phyloP scores from a whole-genome alignment of 2,329 filamentous ascomycete species.

The Zasmidium angulare region DNA sequence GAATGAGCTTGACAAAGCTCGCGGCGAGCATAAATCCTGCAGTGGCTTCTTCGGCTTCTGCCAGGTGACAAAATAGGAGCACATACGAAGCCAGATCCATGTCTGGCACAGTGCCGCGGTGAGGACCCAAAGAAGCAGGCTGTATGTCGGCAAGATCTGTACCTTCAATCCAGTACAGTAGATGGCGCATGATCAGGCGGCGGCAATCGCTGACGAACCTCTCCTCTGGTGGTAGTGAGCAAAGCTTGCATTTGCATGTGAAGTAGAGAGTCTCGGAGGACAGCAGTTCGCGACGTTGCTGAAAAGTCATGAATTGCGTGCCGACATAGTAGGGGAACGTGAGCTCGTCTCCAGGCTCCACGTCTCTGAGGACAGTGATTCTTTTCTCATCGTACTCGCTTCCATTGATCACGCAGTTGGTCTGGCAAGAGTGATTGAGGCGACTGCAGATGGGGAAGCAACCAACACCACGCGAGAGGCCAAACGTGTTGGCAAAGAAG shows the following conservation, averaged over 20 bases:
- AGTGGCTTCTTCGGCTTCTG: slow-evolving; percentile 5
- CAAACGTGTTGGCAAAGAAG: background rate
- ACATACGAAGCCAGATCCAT: background rate
- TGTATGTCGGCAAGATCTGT: background rate
- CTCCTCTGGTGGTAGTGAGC: background rate
- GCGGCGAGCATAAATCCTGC: background rate
- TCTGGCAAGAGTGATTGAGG: slow-evolving; percentile 1
- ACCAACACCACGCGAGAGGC: background rate
- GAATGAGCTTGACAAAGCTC: background rate
- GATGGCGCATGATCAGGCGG: background rate
- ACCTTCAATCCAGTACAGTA: background rate
- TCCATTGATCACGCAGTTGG: background rate
- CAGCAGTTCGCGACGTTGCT: background rate
- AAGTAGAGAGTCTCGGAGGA: background rate
- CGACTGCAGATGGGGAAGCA: background rate
- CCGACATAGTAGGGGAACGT: background rate
- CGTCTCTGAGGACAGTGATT: background rate
- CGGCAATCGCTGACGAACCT: slow-evolving; percentile 2
- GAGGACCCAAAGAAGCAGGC: background rate
- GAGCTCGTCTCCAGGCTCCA: background rate
- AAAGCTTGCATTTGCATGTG: slow-evolving; percentile 1
- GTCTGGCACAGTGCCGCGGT: background rate
- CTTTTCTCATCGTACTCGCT: background rate
- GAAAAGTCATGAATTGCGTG: background rate
- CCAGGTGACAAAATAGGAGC: slow-evolving; percentile 5